Evolutionary conservation across 306 rosid genomes (phyloP), one percentile per base, ranked within the genome.

Genomic region (Abrus pulchellus): DNA sequence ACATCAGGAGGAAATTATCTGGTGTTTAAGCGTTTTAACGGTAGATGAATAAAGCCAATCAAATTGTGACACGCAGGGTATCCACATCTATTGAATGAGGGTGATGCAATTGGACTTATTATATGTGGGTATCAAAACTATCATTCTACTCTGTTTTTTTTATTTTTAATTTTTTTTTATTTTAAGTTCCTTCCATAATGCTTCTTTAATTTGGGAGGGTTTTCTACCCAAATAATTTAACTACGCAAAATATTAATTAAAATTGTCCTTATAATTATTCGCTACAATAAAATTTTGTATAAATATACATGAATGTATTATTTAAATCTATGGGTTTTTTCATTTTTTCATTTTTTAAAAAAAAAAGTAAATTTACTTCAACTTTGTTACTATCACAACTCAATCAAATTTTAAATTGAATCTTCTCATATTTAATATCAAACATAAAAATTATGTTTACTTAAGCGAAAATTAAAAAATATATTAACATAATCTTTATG

Each of bases 21-120:
- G 6, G 50, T 75, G 52, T 71, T 9, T 72, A 27, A 53, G 77
- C 3, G 4, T 8, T 9, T 32, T 44, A 77, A 54, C 1, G 59
- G 68, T 77, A 27, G 77, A 53, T 70, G 66, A 5, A 38, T 5
- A 0, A 50, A 5, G 61, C 50, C 66, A 78, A 33, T 72, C 13
- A 77, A 13, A 7, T 11, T 6, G 44, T 32, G 66, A 38, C 83
- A 63, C 63, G 62, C 30, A 63, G 12, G 77, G 69, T 14, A 14
- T 48, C 6, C 48, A 2, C 45, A 61, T 41, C 80, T 41, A 30
- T 50, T 80, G 57, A 12, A 3, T 5, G 77, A 48, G 30, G 8
- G 67, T 57, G 56, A 68, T 60, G 72, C 14, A 47, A 68, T 40
- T 76, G 85, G 76, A 45, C 6, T 34, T 67, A 57, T 75, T 67